A percentile compares a stretch with the other conserved stretches of the same genome.
These are phyloP conservation scores for Cladosporium halotolerans DNA, from an alignment of 2,329 filamentous ascomycete genomes.

Conservation along the genomic window DNA sequence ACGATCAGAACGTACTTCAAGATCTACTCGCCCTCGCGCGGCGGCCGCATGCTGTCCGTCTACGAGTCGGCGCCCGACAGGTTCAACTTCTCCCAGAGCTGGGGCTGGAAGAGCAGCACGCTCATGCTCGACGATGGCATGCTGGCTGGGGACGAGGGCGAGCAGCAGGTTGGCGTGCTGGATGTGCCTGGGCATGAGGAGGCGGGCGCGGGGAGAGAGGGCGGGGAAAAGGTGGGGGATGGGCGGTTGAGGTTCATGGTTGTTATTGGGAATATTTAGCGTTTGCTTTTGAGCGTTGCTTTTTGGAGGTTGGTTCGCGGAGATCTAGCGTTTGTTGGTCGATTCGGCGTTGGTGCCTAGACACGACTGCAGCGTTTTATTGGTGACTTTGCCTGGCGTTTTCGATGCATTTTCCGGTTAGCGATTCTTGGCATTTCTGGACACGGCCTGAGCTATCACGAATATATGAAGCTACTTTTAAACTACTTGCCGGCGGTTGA, in stretches of 20 bases:
- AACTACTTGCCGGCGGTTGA: too few relatives aligned
- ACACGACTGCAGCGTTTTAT: background rate
- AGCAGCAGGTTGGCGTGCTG: slow-evolving; percentile 32
- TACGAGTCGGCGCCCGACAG: slow-evolving; percentile 53
- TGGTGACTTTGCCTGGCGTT: background rate
- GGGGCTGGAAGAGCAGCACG: slow-evolving; percentile 57
- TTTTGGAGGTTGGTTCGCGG: too few relatives aligned
- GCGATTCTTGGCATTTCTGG: too few relatives aligned
- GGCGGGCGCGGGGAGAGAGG: slow-evolving; percentile 22
- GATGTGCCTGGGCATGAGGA: slow-evolving; percentile 26
- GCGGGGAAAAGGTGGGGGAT: slow-evolving; percentile 31
- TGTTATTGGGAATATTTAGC: slow-evolving; percentile 48
- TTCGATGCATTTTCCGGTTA: background rate
- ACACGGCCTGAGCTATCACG: too few relatives aligned
- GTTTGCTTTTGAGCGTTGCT: too few relatives aligned
- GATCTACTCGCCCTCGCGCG: slow-evolving; percentile 54
- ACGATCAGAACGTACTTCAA: slow-evolving; percentile 58
- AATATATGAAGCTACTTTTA: too few relatives aligned
- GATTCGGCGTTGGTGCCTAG: too few relatives aligned
- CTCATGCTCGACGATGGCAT: slow-evolving; percentile 48
- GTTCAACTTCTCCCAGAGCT: slow-evolving; percentile 56
- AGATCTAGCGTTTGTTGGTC: too few relatives aligned
- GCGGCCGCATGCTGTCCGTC: slow-evolving; percentile 53
- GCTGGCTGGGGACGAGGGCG: slow-evolving; percentile 24
- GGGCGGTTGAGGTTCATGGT: slow-evolving; percentile 54